Evolutionary conservation across 768 basidiomycete genomes (phyloP), one percentile per base, ranked within the genome.

Genomic region (Collybia nuda): DNA sequence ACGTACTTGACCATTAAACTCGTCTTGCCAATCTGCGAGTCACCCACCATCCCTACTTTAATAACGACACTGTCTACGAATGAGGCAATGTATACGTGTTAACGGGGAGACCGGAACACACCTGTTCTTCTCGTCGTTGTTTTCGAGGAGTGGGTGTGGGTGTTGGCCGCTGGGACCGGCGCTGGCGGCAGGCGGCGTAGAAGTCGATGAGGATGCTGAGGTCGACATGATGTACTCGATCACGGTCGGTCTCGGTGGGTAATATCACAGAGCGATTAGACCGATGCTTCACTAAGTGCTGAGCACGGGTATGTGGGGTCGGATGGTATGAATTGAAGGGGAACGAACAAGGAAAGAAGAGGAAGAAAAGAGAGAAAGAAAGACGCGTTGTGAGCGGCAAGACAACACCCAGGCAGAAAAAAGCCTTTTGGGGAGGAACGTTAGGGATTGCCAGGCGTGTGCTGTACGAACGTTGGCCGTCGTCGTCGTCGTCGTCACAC

Each of bases 1-100:
- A 98, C 95, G 65, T 98, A 98, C 75, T 98, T 98, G 71, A 98
- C 95, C 96, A 98, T 98, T 67, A 98, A 78, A 72, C 91, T 93
- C 56, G 96, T 98, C 81, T 98, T 98, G 60, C 96, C 95, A 65
- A 98, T 98, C 77, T 98, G 96, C 63, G 93, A 94, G 76, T 99
- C 96, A 44, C 97, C 97, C 41, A 99, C 93, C 96, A 99, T 99
- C 50, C 96, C 96, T 44, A 99, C 96, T 71, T 99, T 98, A 69
- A 97, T 90, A 47, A 96, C 93, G 61, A 97, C 92, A 66, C 91
- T 90, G 47, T 32, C 12, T 32, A 32, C 3, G 14, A 32, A 14
- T 32, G 14, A 32, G 32, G 32, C 5, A 11, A 32, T 32, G 14
- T 40, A 41, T 44, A 36, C 38, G 48, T 39, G 48, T 40, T 37